Conservation (phyloP, 495 filamentous ascomycete species). For the Hypoxylon fragiforme region DNA sequence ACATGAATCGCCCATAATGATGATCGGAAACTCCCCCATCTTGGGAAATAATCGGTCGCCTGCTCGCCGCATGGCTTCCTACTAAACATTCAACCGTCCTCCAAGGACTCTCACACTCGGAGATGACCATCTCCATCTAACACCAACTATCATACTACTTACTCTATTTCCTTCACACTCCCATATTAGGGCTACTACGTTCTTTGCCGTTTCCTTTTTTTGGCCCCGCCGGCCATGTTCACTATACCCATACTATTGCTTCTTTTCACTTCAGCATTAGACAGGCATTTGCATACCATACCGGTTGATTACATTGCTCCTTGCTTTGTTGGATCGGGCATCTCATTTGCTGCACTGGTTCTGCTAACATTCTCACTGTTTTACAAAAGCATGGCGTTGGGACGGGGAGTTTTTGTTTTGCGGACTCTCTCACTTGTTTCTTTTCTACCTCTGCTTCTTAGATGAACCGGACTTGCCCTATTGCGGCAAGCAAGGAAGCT, state of each 20-base stretch:
- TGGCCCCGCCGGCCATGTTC: slow-evolving; percentile 12
- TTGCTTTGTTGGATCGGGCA: slow-evolving; percentile 36
- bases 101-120: background rate
- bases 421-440: slow-evolving; percentile 3
- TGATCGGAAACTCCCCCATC: slow-evolving; percentile 57
- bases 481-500: slow-evolving; percentile 6
- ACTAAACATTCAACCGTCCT: slow-evolving; percentile 45
- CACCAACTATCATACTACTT: background rate
- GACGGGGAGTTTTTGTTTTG: too few relatives aligned
- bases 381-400: slow-evolving; percentile 37
- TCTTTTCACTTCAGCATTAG: slow-evolving; percentile 33
- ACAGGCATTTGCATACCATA: slow-evolving; percentile 38
- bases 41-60: slow-evolving; percentile 56
- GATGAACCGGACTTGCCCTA: slow-evolving; percentile 3
- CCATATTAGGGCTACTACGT: slow-evolving; percentile 11
- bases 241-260: slow-evolving; percentile 26
- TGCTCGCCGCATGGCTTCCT: slow-evolving; percentile 73
- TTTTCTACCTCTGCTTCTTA: slow-evolving; percentile 8
- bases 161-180: background rate
- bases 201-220: slow-evolving; percentile 18
- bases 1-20: slow-evolving; percentile 49
- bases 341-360: slow-evolving; percentile 31
- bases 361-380: too few relatives aligned
- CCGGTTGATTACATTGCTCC: slow-evolving; percentile 35
- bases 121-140: slow-evolving; percentile 9